phyloP scores from a whole-genome alignment of 495 filamentous ascomycete species.

The Aspergillus carlsbadensis region DNA sequence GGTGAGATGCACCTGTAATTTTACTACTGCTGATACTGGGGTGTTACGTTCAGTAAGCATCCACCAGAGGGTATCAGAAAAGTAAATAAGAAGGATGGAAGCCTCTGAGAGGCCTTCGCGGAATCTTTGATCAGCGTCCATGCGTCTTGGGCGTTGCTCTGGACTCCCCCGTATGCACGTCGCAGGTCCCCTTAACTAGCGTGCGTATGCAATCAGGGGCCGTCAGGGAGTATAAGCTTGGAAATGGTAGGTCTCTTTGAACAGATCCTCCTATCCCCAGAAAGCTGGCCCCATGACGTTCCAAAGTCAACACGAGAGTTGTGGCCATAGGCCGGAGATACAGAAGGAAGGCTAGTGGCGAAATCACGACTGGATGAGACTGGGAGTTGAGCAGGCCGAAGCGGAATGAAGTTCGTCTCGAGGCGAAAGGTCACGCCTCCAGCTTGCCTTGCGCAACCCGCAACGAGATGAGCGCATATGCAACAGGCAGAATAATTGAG shows the following conservation, averaged over 20 bases:
- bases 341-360: conserved; percentile 5
- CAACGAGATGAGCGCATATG: not conserved
- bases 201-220: conserved; percentile 4
- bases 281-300: conserved; percentile 8
- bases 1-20: conserved; percentile 16
- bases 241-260: not conserved
- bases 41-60: conserved; percentile 11
- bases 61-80: not conserved
- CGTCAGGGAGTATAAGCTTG: not conserved
- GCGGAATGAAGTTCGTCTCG: not conserved
- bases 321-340: conserved; percentile 3
- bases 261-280: conserved; percentile 5
- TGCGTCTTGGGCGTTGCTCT: conserved; percentile 17
- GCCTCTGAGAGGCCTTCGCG: not conserved
- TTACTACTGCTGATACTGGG: conserved; percentile 11
- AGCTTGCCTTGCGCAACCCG: conserved; percentile 5
- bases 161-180: conserved; percentile 12
- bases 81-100: conserved; percentile 3
- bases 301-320: conserved; percentile 7
- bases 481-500: conserved; percentile 4
- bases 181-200: conserved; percentile 11
- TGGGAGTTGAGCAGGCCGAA: conserved; percentile 1
- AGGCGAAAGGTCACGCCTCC: conserved; percentile 6
- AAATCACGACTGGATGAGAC: conserved; percentile 7
- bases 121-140: conserved; percentile 17